A percentile compares a stretch with the other conserved stretches of the same genome.
phyloP scores from a whole-genome alignment of 495 filamentous ascomycete genomes.

The Rhypophila decipiens region DNA sequence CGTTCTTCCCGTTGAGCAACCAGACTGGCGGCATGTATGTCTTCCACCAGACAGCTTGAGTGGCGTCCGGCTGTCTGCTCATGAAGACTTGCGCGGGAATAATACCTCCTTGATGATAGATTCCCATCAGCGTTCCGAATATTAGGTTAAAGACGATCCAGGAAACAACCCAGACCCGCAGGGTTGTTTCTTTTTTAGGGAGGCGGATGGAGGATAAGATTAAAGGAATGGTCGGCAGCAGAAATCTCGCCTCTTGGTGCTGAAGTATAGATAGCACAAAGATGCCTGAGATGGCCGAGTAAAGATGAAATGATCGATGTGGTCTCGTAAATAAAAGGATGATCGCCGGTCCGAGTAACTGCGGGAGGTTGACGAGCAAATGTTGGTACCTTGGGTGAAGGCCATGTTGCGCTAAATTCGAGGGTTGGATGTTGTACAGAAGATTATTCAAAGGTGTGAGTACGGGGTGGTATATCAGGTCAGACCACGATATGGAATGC shows the following conservation, averaged over 20 bases:
- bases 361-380: constrained; percentile 73
- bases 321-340: constrained; percentile 57
- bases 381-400: constrained; percentile 91
- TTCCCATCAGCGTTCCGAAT: constrained; percentile 78
- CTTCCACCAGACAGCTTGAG: constrained; percentile 89
- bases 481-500: constrained; percentile 49
- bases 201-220: constrained; percentile 75
- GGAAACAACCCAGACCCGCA: constrained; percentile 51
- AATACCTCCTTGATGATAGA: constrained; percentile 91
- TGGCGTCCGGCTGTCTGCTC: constrained; percentile 53
- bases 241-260: constrained; percentile 93
- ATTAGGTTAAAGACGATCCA: constrained; percentile 83
- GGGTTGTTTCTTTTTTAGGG: constrained; percentile 46
- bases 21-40: constrained; percentile 92
- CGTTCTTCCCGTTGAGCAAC: constrained; percentile 74
- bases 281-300: constrained; percentile 77
- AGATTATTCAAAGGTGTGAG: constrained; percentile 92
- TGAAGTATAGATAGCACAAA: constrained; percentile 74
- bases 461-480: constrained; percentile 53
- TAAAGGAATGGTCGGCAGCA: constrained; percentile 83
- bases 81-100: constrained; percentile 70
- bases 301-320: constrained; percentile 51
- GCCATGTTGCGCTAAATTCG: constrained; percentile 83
- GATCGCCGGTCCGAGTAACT: constrained; percentile 84
- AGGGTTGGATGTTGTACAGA: constrained; percentile 68